These are phyloP conservation scores for Solanum megistacrolobum DNA, from an alignment of 257 asterid species.

Conservation along the genomic window DNA sequence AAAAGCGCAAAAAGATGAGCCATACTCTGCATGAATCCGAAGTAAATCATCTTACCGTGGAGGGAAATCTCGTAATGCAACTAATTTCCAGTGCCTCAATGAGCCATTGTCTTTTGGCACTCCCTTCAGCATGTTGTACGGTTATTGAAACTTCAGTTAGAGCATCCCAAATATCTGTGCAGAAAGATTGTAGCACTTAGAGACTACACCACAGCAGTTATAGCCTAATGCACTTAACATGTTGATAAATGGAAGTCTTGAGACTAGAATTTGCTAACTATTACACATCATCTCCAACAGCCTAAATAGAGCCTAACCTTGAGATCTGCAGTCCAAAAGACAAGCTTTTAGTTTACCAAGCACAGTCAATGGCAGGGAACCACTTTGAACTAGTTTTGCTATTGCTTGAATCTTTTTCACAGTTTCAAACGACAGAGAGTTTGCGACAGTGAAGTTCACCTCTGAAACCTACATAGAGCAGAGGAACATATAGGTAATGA, in stretches of 20 bases:
- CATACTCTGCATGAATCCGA: background rate
- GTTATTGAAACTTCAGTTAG: constrained; percentile 57
- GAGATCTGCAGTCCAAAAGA: constrained; percentile 43
- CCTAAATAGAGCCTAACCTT: constrained; percentile 39
- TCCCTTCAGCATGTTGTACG: constrained; percentile 50
- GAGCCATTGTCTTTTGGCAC: constrained; percentile 73
- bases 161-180: constrained; percentile 71
- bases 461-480: constrained; percentile 39
- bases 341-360: constrained; percentile 55
- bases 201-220: background rate
- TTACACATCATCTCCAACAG: background rate
- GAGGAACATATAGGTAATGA: background rate
- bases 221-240: background rate
- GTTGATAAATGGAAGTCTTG: background rate
- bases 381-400: constrained; percentile 67
- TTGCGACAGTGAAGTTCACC: constrained; percentile 26
- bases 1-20: background rate
- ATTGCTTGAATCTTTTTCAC: constrained; percentile 55
- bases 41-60: constrained; percentile 52
- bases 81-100: constrained; percentile 65
- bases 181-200: background rate
- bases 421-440: constrained; percentile 4
- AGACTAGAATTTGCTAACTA: background rate
- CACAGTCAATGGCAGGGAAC: constrained; percentile 54
- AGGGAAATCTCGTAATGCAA: constrained; percentile 73